phyloP scores from a whole-genome alignment of 2,329 filamentous ascomycete genomes.

The Ceratocystis diversiconidia region DNA sequence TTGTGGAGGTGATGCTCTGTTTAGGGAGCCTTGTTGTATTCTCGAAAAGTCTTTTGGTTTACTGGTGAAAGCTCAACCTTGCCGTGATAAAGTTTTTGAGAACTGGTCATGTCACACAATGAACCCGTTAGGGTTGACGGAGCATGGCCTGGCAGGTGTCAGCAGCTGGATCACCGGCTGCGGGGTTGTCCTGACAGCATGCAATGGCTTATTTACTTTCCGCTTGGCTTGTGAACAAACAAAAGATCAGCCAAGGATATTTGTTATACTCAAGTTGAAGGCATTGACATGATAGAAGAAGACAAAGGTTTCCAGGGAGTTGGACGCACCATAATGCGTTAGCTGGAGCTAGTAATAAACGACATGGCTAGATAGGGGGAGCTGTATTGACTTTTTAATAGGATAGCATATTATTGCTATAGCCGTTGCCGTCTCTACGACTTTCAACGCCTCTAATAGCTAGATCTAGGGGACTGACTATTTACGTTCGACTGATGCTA shows the following conservation, averaged over 20 bases:
- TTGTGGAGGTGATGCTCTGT: not conserved
- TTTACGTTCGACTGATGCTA: too few species aligned
- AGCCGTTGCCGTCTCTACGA: too few species aligned
- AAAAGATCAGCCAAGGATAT: not conserved
- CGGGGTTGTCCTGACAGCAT: constrained; percentile 9
- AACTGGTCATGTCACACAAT: not conserved
- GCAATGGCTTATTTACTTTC: constrained; percentile 8
- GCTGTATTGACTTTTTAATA: too few species aligned
- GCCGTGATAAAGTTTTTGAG: not conserved
- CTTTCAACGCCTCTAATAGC: too few species aligned
- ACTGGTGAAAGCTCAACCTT: not conserved
- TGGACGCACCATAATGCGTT: not conserved
- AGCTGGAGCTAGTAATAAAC: not conserved
- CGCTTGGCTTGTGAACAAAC: constrained; percentile 8
- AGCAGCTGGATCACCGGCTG: not conserved
- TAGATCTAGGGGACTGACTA: too few species aligned
- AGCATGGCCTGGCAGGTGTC: not conserved
- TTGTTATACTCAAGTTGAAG: not conserved
- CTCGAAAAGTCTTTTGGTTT: not conserved
- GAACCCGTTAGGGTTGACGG: not conserved
- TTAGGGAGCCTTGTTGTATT: not conserved
- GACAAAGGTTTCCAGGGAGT: not conserved
- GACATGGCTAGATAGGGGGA: too few species aligned
- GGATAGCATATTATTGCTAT: too few species aligned
- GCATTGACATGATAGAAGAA: not conserved